Percentiles rank a stretch among this genome's conserved stretches.
phyloP scores from a whole-genome alignment of 441 rosid genomes.

The Biscutella auriculata region DNA sequence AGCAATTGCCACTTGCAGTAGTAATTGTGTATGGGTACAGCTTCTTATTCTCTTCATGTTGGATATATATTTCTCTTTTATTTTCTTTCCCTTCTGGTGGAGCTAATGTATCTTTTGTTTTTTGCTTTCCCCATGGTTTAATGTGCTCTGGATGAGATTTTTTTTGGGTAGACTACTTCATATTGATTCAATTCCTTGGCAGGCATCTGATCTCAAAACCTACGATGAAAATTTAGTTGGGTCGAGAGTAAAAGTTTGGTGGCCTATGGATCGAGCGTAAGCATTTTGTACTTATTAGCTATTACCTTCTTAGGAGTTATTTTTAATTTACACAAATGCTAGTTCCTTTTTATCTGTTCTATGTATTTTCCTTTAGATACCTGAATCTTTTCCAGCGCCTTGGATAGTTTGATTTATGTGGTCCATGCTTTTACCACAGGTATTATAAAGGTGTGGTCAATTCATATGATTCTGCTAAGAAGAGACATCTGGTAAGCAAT shows the following conservation, averaged over 20 bases:
- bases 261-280: constrained; percentile 82
- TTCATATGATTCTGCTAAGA: constrained; percentile 49
- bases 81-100: background rate
- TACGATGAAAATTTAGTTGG: constrained; percentile 55
- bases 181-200: constrained; percentile 18
- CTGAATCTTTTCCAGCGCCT: constrained; percentile 1
- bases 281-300: constrained; percentile 16
- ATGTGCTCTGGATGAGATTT: background rate
- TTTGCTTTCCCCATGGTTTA: background rate
- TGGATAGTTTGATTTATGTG: background rate
- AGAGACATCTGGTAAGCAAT: constrained; percentile 69
- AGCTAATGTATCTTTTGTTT: background rate
- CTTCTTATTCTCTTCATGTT: background rate
- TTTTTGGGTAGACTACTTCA: constrained; percentile 10
- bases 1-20: background rate
- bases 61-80: background rate
- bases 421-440: constrained; percentile 34
- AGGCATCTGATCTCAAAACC: constrained; percentile 43
- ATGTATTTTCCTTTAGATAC: background rate
- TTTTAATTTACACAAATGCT: background rate
- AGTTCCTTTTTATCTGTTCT: background rate
- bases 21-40: background rate
- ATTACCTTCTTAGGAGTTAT: background rate
- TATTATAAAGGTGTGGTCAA: constrained; percentile 59
- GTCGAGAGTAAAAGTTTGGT: constrained; percentile 69